Base-by-base conservation (phyloP, 805 yeast genomes). In the Candida namnaoensis region DNA sequence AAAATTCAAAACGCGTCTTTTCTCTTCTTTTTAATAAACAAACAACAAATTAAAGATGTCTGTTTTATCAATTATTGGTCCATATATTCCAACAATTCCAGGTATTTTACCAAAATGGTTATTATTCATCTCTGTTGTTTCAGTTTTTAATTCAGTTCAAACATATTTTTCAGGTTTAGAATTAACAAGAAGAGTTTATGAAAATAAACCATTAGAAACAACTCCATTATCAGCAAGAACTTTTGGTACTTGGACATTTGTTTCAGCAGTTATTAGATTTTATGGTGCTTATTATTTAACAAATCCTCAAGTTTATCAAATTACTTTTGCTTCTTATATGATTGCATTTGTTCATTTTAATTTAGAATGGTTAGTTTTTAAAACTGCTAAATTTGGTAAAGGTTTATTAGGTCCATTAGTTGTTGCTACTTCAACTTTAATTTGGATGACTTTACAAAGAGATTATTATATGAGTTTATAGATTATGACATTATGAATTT, bases 231-330 rank as follows among this genome's bases (percentile, higher is more conserved):
- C 93, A 51, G 96, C 96, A n/a, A 76, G 99, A 54, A 91, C 99
- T 0, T 93, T 93, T 61, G 99, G 99, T 32, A 93, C 99, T 1
- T 93, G 99, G 99, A 93, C 99, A 0, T 68, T 90, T 34, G 72
- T 90, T 51, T 80, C 96, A 3, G 76, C 95, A 2, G 69, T 91
- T 28, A 81, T 93, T 38, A 78, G 99, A 57, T 72, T 81, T 48
- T 88, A 85, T 60, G 96, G 95, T 42, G 95, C 98, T 12, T 84
- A 82, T 63, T 68, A 84, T 57, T 67, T 85, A 44, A 68, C 69
- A 41, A 79, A 80, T 51, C 77, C 78, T 24, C 83, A 80, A 49
- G 77, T 90, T 41, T 93, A 78, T 62, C 79, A 84, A 51, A 68
- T 93, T 49, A 82, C 90, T 15, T 74, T 86, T 51, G 81, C 83